These are phyloP conservation scores for Yamadazyma aaseri DNA, from an alignment of 1,139 yeast species.

Conservation along the genomic window DNA sequence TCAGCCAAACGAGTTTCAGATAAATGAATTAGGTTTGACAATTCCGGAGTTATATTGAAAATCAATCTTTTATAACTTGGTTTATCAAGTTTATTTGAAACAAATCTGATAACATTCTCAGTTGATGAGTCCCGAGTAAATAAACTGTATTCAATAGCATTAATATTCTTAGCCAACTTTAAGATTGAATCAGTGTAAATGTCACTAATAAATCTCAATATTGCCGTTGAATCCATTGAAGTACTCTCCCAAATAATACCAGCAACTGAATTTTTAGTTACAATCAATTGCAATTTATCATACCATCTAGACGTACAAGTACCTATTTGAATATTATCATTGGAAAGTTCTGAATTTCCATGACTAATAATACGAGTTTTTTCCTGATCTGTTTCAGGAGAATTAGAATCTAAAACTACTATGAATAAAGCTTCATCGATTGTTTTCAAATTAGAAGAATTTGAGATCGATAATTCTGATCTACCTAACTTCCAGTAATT, in stretches of 20 bases:
- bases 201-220: conserved; percentile 69
- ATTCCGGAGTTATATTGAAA: conserved; percentile 51
- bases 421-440: conserved; percentile 69
- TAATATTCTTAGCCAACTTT: conserved; percentile 68
- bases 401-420: conserved; percentile 58
- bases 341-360: conserved; percentile 59
- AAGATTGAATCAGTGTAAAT: conserved; percentile 72
- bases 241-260: conserved; percentile 76
- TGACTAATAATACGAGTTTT: conserved; percentile 52
- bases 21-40: conserved; percentile 53
- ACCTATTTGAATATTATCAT: conserved; percentile 58
- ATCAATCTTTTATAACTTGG: conserved; percentile 43
- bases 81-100: conserved; percentile 34
- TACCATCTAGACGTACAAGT: conserved; percentile 80
- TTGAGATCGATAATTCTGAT: conserved; percentile 44
- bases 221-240: conserved; percentile 78
- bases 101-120: conserved; percentile 25
- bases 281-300: conserved; percentile 69
- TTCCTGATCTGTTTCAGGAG: conserved; percentile 53
- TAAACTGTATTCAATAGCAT: conserved; percentile 67
- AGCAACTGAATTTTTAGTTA: conserved; percentile 69
- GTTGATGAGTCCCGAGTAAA: conserved; percentile 37
- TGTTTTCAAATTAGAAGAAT: conserved; percentile 40
- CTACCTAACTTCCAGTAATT: conserved; percentile 64
- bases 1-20: conserved; percentile 78